These are phyloP conservation scores for Tricholomella constricta DNA, from an alignment of 768 basidiomycete genomes.

Conservation along the genomic window DNA sequence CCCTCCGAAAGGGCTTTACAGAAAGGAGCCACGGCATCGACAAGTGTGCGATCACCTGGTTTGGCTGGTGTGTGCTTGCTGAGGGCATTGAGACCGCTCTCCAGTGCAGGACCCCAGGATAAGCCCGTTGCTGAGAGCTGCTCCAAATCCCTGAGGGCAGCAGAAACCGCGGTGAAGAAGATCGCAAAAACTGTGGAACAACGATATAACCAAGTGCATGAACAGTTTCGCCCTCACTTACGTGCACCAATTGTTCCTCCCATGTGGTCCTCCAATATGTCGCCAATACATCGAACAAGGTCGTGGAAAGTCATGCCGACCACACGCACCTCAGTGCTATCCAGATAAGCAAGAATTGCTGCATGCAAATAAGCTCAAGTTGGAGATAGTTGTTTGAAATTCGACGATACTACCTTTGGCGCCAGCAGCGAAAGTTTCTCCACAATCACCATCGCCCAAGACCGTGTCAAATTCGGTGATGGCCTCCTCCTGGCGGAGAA, in stretches of 20 bases:
- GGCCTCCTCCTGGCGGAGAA: slow-evolving; percentile 49
- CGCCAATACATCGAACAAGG: slow-evolving; percentile 35
- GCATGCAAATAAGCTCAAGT: too few species aligned
- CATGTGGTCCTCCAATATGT: slow-evolving; percentile 52
- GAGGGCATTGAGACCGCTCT: slow-evolving; percentile 31
- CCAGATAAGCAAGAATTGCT: too few species aligned
- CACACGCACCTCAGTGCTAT: slow-evolving; percentile 26
- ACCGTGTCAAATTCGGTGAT: slow-evolving; percentile 63
- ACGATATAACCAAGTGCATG: not conserved
- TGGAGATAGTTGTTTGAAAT: too few species aligned
- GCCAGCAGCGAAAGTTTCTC: slow-evolving; percentile 57
- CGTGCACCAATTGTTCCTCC: slow-evolving; percentile 57
- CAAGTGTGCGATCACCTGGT: slow-evolving; percentile 56
- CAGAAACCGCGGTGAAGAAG: slow-evolving; percentile 41
- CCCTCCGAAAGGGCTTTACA: slow-evolving; percentile 32
- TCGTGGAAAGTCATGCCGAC: slow-evolving; percentile 13
- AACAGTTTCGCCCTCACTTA: slow-evolving; percentile 23
- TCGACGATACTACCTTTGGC: slow-evolving; percentile 29
- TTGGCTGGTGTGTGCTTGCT: slow-evolving; percentile 50
- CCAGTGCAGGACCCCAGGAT: slow-evolving; percentile 20
- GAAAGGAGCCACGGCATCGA: slow-evolving; percentile 55
- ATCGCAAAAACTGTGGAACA: slow-evolving; percentile 43
- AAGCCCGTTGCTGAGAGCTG: not conserved
- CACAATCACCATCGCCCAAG: slow-evolving; percentile 66
- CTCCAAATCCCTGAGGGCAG: slow-evolving; percentile 13